Percentiles rank a stretch among this genome's conserved stretches.
phyloP scores from a whole-genome alignment of 2,329 filamentous ascomycete species.

The Neonectria ditissima region DNA sequence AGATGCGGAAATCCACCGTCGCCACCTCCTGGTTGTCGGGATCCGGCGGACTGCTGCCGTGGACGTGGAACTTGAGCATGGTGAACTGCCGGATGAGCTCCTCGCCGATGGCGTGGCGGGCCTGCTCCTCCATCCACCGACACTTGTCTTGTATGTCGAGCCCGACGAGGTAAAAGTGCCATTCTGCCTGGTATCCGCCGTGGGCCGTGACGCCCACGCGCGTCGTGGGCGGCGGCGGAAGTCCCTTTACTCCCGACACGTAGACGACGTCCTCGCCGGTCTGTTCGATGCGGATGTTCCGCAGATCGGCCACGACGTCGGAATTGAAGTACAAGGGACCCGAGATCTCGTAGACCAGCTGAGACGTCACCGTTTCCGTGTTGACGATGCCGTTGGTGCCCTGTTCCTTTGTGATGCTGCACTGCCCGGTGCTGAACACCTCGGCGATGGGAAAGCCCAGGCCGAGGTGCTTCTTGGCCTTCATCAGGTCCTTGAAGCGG shows the following conservation, averaged over 20 bases:
- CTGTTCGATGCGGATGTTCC: conserved; percentile 58
- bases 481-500: conserved; percentile 25
- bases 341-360: conserved; percentile 54
- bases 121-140: conserved; percentile 38
- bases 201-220: conserved; percentile 54
- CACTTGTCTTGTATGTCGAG: conserved; percentile 55
- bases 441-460: conserved; percentile 63
- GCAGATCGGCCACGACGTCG: conserved; percentile 27
- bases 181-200: conserved; percentile 56
- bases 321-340: conserved; percentile 49
- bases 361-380: conserved; percentile 44
- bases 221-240: conserved; percentile 36
- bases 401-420: conserved; percentile 43
- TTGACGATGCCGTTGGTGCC: conserved; percentile 40
- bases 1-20: conserved; percentile 59
- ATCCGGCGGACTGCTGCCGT: conserved; percentile 53
- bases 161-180: conserved; percentile 55
- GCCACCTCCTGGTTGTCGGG: conserved; percentile 56
- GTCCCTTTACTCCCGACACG: conserved; percentile 39
- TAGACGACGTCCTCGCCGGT: conserved; percentile 42
- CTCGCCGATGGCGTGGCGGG: conserved; percentile 23
- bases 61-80: conserved; percentile 48
- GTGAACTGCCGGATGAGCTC: conserved; percentile 41
- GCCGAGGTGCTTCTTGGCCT: conserved; percentile 42
- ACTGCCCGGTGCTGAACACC: conserved; percentile 56